Evolutionary conservation across 1,284 basidiomycete species (phyloP).

Genomic region (Cystobasidium pallidum): DNA sequence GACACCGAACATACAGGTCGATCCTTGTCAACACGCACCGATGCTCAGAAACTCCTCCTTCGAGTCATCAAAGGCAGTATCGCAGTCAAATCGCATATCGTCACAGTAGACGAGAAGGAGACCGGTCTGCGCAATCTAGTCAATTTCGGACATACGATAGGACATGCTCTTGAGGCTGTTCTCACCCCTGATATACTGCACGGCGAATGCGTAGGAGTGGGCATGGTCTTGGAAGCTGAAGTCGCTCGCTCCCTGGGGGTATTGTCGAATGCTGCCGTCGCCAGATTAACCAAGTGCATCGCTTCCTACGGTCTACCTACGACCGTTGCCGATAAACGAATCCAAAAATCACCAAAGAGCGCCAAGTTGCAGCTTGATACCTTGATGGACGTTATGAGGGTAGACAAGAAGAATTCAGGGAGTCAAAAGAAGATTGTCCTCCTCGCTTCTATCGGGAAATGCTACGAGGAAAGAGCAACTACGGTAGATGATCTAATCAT

Average conservation of each 20-base stretch:
- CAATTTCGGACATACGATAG: constrained; percentile 95
- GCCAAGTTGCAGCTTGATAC: constrained; percentile 75
- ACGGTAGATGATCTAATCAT: constrained; percentile 80
- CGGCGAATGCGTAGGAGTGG: constrained; percentile 88
- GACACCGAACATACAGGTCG: constrained; percentile 63
- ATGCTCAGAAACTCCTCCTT: constrained; percentile 61
- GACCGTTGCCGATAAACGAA: constrained; percentile 73
- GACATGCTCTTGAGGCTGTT: constrained; percentile 92
- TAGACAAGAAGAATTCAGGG: constrained; percentile 97
- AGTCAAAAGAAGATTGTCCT: constrained; percentile 90
- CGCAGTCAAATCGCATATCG: constrained; percentile 79
- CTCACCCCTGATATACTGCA: constrained; percentile 88
- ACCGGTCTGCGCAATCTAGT: constrained; percentile 93
- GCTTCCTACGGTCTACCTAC: constrained; percentile 86
- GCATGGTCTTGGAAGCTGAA: constrained; percentile 93
- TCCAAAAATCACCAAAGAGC: constrained; percentile 71
- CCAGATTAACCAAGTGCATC: constrained; percentile 77
- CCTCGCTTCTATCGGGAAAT: constrained; percentile 85
- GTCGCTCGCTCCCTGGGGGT: constrained; percentile 83
- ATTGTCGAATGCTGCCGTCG: constrained; percentile 83
- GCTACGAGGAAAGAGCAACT: constrained; percentile 88
- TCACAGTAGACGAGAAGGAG: constrained; percentile 83
- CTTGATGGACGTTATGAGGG: constrained; percentile 84
- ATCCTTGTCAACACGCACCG: constrained; percentile 68
- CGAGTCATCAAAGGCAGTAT: constrained; percentile 53